Evolutionary conservation across 331 rosid genomes (phyloP).

Genomic region (Pyrus hybrid): DNA sequence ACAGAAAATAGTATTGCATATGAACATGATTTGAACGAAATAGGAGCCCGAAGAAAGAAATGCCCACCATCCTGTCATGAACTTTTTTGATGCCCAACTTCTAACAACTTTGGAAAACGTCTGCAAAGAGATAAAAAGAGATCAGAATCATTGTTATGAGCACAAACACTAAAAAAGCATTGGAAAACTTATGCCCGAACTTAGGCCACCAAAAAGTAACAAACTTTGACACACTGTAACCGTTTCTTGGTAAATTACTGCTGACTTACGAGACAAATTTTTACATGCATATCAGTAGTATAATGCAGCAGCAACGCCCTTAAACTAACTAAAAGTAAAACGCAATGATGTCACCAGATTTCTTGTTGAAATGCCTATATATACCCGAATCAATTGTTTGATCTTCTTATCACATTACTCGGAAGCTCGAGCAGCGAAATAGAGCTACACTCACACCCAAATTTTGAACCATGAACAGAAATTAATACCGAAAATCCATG

Average conservation of each 20-base stretch:
- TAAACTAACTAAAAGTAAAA: not conserved
- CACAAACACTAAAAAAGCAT: not conserved
- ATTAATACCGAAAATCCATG: not conserved
- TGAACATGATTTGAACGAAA: not conserved
- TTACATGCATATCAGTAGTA: not conserved
- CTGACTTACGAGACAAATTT: not conserved
- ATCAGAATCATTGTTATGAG: conserved; percentile 16
- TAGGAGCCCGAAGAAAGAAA: conserved; percentile 17
- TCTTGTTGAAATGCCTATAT: not conserved
- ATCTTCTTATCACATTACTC: not conserved
- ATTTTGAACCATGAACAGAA: not conserved
- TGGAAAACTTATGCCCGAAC: not conserved
- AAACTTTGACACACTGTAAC: not conserved
- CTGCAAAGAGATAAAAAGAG: conserved; percentile 40
- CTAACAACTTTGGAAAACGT: conserved; percentile 76
- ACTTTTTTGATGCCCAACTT: too few relatives aligned
- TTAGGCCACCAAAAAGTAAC: not conserved
- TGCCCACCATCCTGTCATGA: conserved; percentile 93
- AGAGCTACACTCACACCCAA: not conserved
- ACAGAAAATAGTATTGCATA: not conserved
- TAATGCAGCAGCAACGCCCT: not conserved
- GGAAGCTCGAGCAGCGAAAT: not conserved
- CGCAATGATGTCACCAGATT: not conserved
- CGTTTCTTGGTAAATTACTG: not conserved
- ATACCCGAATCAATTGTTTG: not conserved